Conservation (phyloP, 148 eudicot genomes). For the Dysphania ambrosioides region DNA sequence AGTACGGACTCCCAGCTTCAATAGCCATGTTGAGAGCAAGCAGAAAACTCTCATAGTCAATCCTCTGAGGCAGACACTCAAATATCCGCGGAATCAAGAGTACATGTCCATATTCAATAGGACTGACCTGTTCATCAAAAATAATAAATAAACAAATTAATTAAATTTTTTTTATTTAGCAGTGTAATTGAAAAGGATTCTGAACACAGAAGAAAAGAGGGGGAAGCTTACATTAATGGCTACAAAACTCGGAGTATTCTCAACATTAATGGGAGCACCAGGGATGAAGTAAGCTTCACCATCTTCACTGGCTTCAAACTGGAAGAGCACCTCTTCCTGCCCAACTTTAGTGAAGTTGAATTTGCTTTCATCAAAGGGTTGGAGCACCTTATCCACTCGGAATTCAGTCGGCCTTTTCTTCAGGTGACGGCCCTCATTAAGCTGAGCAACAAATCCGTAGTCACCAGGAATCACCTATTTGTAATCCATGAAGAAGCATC, state of each 20-base stretch:
- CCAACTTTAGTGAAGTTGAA: conserved; percentile 97
- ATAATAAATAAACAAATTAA: background rate
- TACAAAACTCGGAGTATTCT: conserved; percentile 66
- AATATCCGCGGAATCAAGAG: conserved; percentile 88
- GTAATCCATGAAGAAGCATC: conserved; percentile 4
- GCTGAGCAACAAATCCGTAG: conserved; percentile 85
- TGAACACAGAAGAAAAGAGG: background rate
- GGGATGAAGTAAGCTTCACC: conserved; percentile 54
- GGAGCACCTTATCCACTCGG: conserved; percentile 79
- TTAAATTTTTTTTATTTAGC: no score
- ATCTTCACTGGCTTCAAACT: conserved; percentile 65
- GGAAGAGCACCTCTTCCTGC: conserved; percentile 90
- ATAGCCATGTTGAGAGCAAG: conserved; percentile 83
- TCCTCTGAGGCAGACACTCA: conserved; percentile 79
- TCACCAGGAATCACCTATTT: conserved; percentile 70
- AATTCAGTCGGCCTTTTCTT: conserved; percentile 95
- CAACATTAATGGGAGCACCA: conserved; percentile 51
- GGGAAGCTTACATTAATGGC: conserved; percentile 71
- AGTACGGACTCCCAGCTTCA: conserved; percentile 80
- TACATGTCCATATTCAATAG: conserved; percentile 93
- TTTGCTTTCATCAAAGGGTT: conserved; percentile 79
- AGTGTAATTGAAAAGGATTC: background rate
- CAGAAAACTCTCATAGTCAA: conserved; percentile 65
- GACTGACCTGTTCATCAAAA: conserved; percentile 63
- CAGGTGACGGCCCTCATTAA: conserved; percentile 92